Percentiles rank a stretch among this genome's conserved stretches.
These are phyloP conservation scores for Pinus taeda DNA, from an alignment of 75 land plant species.

Conservation along the genomic window DNA sequence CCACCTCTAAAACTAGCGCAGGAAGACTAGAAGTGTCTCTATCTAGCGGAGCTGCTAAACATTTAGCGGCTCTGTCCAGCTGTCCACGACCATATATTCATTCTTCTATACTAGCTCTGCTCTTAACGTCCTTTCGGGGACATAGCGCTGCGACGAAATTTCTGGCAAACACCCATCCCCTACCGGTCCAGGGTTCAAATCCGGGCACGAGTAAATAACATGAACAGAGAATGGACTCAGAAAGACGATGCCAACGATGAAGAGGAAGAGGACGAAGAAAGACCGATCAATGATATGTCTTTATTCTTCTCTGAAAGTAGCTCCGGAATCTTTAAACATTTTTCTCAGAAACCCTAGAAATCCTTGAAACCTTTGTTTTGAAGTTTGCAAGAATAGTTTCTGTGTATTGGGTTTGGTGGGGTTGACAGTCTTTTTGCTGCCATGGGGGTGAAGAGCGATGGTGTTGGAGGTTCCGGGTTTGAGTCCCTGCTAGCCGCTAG, in stretches of 20 bases:
- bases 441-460: conserved; percentile 9
- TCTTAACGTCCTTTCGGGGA: background rate
- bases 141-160: background rate
- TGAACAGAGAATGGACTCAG: background rate
- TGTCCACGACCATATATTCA: background rate
- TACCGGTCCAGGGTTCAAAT: background rate
- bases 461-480: background rate
- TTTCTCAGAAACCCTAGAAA: background rate
- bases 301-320: no score
- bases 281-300: background rate
- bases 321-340: background rate
- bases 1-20: background rate
- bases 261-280: background rate
- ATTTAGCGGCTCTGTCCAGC: background rate
- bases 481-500: conserved; percentile 24
- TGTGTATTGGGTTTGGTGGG: background rate
- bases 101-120: background rate
- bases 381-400: background rate
- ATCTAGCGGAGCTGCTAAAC: conserved; percentile 1
- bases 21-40: background rate
- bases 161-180: background rate
- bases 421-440: background rate
- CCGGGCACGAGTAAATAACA: background rate
- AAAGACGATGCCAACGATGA: background rate
- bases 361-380: no score